Base-by-base conservation (phyloP, 2,329 filamentous ascomycete genomes). In the Colletotrichum destructivum region DNA sequence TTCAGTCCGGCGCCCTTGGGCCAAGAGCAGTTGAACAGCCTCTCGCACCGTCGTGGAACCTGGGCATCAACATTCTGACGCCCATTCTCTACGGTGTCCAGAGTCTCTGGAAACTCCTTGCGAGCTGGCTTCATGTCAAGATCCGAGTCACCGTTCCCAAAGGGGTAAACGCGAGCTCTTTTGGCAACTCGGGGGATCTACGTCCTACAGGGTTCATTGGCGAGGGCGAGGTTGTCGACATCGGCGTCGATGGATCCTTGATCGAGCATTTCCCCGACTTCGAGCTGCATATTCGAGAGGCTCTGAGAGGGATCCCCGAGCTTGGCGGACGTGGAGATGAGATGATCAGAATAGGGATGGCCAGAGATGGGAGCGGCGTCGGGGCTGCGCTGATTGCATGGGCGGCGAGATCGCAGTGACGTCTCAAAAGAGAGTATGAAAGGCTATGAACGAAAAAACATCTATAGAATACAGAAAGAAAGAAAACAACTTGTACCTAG, bases 191-290 rank as follows among this genome's bases (percentile, higher is more conserved):
- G 2, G 15, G 2, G 21, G 21, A 7, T 16, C 13, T 4, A 3
- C 7, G n/a, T 13, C 2, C 2, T 8, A 13, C 46, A 4, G 31
- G 26, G 2, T 9, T 1, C 11, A 26, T 31, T 2, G 64, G 85
- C 87, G 57, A 59, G 15, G 62, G 59, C 2, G 82, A 89, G 15
- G 85, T 91, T 5, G 78, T 84, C 47, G 92, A 94, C 75, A 85
- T 94, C 66, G 92, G 92, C 72, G 91, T 94, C 5, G 92, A 94
- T 76, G 92, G 92, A 51, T 91, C 88, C 71, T 81, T 94, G 57
- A 90, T 93, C 2, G 92, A 94, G 77, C 93, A 92, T 79, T 93
- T 93, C 76, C 92, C 92, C 7, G 86, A 86, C 57, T 94, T 93
- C 75, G 91, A 93, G 77, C 86, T 86, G 31, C 86, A 91, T 74